Evolutionary conservation across 148 eudicot species (phyloP), one percentile per base, ranked within the genome.

Genomic region (Cornus kousa): DNA sequence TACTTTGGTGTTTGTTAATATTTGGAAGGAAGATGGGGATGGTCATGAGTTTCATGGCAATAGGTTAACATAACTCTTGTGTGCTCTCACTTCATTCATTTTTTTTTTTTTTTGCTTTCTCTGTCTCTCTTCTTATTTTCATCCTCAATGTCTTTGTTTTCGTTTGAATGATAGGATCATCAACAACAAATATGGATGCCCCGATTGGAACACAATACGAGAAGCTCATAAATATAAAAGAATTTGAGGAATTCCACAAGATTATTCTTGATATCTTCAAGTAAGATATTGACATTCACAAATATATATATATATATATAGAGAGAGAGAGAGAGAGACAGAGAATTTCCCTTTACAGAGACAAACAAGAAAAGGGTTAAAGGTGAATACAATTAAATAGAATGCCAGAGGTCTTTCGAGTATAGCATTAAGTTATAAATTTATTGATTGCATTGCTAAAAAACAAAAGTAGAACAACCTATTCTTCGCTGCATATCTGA

Each of bases 261-360:
- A 89, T 90, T 23, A 81, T 96, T 80, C 95, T 96, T 74, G 97
- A 92, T 73, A 91, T 92, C 73, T 88, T 92, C 91, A 90, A 79
- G 97, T 93, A 90, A 83, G 82, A 22, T 32, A 23, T 46, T 3
- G 17, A 53, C 59, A 53, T 53, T 53, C 5, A 53, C 7, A 53
- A 12, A 53, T 7, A 53, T 53, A 53, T 14, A 53, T 53, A 53
- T 53, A 53, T 53, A 53, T 53, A 53, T 53, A 53, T 53, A 35
- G 37, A 35, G 37, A 35, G 37, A 35, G 37, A 35, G 37, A 35
- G 37, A 35, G 37, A 35, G 37, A 35, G 37, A 35, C 1, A 35
- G 37, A 4, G 37, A 35, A 35, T 35, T 35, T 35, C 3, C 37
- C 37, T 2, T 35, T 35, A 35, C 37, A 35, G 1, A 35, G 37